A percentile compares a stretch with the other conserved stretches of the same genome.
These are phyloP conservation scores for Penicillium pancosmium DNA, from an alignment of 495 filamentous ascomycete genomes.

Conservation along the genomic window DNA sequence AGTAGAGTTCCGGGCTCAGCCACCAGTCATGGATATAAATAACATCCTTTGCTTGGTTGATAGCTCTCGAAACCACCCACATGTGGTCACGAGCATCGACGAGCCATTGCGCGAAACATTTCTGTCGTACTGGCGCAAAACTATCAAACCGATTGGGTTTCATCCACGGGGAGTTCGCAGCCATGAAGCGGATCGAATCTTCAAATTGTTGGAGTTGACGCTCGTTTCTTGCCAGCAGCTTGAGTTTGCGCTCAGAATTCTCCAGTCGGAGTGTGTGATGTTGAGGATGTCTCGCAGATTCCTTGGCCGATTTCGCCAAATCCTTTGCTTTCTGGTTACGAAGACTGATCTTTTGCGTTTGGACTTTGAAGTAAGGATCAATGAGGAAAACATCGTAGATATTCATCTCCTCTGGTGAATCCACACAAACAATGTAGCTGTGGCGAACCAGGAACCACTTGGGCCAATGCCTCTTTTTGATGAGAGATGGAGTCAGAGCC, in stretches of 20 bases:
- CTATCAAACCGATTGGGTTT: slow-evolving; percentile 84
- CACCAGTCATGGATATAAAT: slow-evolving; percentile 99
- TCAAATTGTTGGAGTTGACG: slow-evolving; percentile 89
- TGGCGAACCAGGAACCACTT: slow-evolving; percentile 99
- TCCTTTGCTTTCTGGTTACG: slow-evolving; percentile 68
- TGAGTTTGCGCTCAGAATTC: slow-evolving; percentile 87
- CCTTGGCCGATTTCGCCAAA: slow-evolving; percentile 60
- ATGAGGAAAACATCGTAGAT: slow-evolving; percentile 98
- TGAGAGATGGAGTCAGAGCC: slow-evolving; percentile 70
- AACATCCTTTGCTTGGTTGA: slow-evolving; percentile 97
- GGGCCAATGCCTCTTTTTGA: slow-evolving; percentile 80
- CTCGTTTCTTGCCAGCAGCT: slow-evolving; percentile 90
- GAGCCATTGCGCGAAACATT: slow-evolving; percentile 93
- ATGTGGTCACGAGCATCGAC: slow-evolving; percentile 98
- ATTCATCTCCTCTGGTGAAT: slow-evolving; percentile 97
- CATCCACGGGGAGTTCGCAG: slow-evolving; percentile 76
- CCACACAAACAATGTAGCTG: slow-evolving; percentile 95
- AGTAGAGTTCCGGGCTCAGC: slow-evolving; percentile 94
- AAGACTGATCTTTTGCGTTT: slow-evolving; percentile 64
- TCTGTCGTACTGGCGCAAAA: slow-evolving; percentile 86
- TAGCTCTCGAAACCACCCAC: slow-evolving; percentile 97
- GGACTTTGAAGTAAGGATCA: slow-evolving; percentile 78
- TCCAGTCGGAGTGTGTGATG: slow-evolving; percentile 83
- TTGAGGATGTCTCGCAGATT: slow-evolving; percentile 67
- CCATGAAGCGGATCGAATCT: slow-evolving; percentile 86